phyloP scores from a whole-genome alignment of 2,329 filamentous ascomycete genomes.

The Dactylellina drechsleri region DNA sequence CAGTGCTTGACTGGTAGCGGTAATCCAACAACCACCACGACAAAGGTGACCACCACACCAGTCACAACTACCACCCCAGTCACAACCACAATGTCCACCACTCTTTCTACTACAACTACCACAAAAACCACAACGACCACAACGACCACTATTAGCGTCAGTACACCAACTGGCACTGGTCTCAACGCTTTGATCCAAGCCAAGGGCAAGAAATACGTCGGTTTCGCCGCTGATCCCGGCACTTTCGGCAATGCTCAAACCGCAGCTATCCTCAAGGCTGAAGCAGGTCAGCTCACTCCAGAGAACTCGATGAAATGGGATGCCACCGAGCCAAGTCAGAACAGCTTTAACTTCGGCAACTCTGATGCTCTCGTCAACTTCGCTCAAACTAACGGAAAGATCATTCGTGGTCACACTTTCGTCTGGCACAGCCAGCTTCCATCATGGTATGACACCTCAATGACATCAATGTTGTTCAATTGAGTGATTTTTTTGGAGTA shows the following conservation, averaged over 20 bases:
- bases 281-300: slow-evolving; percentile 73
- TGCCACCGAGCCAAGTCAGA: slow-evolving; percentile 63
- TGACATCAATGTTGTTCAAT: not conserved
- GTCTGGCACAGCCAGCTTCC: slow-evolving; percentile 73
- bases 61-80: slow-evolving; percentile 17
- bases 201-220: slow-evolving; percentile 74
- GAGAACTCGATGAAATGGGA: slow-evolving; percentile 80
- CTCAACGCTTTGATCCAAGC: slow-evolving; percentile 70
- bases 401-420: slow-evolving; percentile 73
- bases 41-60: not conserved
- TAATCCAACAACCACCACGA: slow-evolving; percentile 11
- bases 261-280: slow-evolving; percentile 68
- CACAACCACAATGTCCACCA: slow-evolving; percentile 11
- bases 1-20: slow-evolving; percentile 41
- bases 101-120: slow-evolving; percentile 9
- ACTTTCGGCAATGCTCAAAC: slow-evolving; percentile 66
- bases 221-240: slow-evolving; percentile 68
- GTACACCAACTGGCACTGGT: slow-evolving; percentile 64
- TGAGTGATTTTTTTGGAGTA: not conserved
- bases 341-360: slow-evolving; percentile 68
- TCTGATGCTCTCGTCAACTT: slow-evolving; percentile 72
- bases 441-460: slow-evolving; percentile 18
- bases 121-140: slow-evolving; percentile 17
- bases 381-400: slow-evolving; percentile 68
- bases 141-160: slow-evolving; percentile 1